Percentiles rank a stretch among this genome's conserved stretches.
These are phyloP conservation scores for Ceratocystis eucalypticola DNA, from an alignment of 2,329 filamentous ascomycete species.

Conservation along the genomic window DNA sequence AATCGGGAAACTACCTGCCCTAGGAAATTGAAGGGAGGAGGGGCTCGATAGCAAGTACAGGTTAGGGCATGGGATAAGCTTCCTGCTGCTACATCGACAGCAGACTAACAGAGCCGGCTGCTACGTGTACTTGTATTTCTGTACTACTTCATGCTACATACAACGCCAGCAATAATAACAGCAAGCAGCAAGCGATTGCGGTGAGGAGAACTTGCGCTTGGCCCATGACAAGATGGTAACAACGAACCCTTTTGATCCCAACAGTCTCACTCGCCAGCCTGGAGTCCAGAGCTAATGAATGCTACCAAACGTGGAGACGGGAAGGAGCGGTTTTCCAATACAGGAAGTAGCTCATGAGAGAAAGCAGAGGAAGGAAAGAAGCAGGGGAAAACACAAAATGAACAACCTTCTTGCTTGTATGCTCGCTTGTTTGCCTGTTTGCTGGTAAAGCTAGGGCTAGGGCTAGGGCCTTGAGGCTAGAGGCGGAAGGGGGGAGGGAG, in stretches of 20 bases:
- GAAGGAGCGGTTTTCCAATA: background rate
- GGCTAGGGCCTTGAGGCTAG: too few species aligned
- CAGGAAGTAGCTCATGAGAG: background rate
- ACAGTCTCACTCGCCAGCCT: background rate
- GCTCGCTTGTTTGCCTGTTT: too few species aligned
- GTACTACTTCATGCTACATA: background rate
- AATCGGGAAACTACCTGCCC: background rate
- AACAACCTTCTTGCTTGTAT: too few species aligned
- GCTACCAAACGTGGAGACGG: background rate
- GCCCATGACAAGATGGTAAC: background rate
- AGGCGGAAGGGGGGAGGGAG: too few species aligned
- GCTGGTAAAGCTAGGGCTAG: too few species aligned
- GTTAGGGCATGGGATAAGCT: background rate
- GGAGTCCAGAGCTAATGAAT: background rate
- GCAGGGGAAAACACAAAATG: background rate
- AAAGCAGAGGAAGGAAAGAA: background rate
- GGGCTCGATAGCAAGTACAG: background rate
- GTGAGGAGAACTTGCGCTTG: background rate
- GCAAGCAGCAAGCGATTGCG: background rate
- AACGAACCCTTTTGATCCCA: background rate
- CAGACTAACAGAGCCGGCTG: background rate
- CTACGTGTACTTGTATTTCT: background rate
- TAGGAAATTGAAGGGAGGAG: background rate
- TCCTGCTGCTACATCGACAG: background rate
- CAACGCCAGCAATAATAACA: background rate